Base-by-base conservation (phyloP, 306 rosid species). In the Senna tora region DNA sequence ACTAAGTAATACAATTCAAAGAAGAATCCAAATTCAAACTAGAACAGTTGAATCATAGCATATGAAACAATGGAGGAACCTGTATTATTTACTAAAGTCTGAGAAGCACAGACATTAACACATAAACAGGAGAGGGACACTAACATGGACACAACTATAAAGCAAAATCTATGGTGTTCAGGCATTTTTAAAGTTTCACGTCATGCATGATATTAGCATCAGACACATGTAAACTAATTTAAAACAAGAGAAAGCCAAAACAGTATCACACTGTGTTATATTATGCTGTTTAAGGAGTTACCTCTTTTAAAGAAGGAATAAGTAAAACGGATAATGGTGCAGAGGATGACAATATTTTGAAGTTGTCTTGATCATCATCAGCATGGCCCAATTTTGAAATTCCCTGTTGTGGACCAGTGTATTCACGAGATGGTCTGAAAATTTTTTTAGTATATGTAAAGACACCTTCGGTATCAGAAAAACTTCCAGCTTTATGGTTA, bases 231-330 rank as follows among this genome's bases (percentile, higher is more conserved):
- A 50, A 41, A 60, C 71, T 58, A 67, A 41, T 32, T 61, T 30
- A 17, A n/a, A 51, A 51, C 43, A 9, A 47, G 21, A 66, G 45
- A 36, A 54, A 77, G 33, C 4, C 53, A 61, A 16, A 43, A 53
- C 50, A 59, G 30, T 36, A 4, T 36, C 2, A 36, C 19, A 51
- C 41, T 15, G 17, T 5, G n/a, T 25, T 25, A 17, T 52, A 73
- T 21, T 38, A 20, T 22, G 49, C 13, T 47, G 33, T 45, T 62
- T 25, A 63, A 73, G 33, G 55, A 59, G 65, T 82, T 77, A 95
- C 99, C 99, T 95, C 97, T 85, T 91, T 95, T 77, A 91, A 74
- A 21, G 99, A 86, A 81, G 99, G 93, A 77, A 91, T 77, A 34
- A 95, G 94, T 82, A 95, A 72, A 67, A 61, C 63, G 33, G 99